Evolutionary conservation across 1,284 basidiomycete genomes (phyloP), one percentile per base, ranked within the genome.

Genomic region (Tilletia setariae): DNA sequence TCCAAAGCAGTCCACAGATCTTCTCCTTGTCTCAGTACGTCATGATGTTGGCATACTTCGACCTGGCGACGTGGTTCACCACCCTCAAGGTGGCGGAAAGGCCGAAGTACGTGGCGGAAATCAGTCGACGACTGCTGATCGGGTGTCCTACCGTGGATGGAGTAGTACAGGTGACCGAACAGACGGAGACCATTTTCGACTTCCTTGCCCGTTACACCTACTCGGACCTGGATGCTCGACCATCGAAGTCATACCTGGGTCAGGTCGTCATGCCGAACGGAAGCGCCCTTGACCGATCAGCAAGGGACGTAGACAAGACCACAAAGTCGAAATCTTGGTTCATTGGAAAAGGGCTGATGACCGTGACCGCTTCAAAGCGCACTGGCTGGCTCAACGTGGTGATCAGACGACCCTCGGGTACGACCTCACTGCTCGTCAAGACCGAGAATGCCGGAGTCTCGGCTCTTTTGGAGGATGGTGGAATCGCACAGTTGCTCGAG

Each of bases 121-220:
- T 99, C 80, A 90, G 91, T 0, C 87, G 91, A 8, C 91, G 94
- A 73, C 86, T 99, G 2, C 85, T 95, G 15, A 86, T 94, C 53
- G 56, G 56, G 0, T 61, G 56, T 21, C 56, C 56, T 1, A 94
- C 93, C 13, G 94, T 95, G 83, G 91, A 92, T 71, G 89, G 88
- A 25, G 88, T 88, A 64, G 84, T 85, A 2, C 85, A 88, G 49
- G 85, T 96, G 1, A 94, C 98, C 79, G 93, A 93, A 74, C 90
- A 91, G 61, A 93, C 93, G 0, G 93, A 98, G 82, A 94, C 98
- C 25, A 96, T 93, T 82, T 95, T 98, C 79, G 96, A 99, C 83
- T 98, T 95, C 91, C 86, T 99, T 7, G 91, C 93, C 21, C 87
- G 96, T 19, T 97, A 96, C 82, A 91, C 95, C 0, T 97, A 95